Percentiles rank a stretch among this genome's conserved stretches.
Conservation (phyloP, 345 rosid genomes). For the Triadica sebifera region DNA sequence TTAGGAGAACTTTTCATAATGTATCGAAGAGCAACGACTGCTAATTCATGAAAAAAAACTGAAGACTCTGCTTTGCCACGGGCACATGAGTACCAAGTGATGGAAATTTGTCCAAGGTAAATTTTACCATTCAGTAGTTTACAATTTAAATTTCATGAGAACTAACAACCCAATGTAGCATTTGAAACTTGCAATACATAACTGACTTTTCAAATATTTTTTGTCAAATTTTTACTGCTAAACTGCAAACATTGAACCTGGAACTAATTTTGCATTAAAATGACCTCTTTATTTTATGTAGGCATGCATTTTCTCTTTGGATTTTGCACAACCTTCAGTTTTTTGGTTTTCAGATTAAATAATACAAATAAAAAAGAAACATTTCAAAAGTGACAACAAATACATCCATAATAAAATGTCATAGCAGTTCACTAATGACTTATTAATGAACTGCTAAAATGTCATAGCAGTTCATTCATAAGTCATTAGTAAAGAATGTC, state of each 20-base stretch:
- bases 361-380: not conserved
- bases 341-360: not conserved
- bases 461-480: not conserved
- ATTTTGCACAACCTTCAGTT: not conserved
- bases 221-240: not conserved
- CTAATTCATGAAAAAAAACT: not conserved
- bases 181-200: not conserved
- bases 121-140: not conserved
- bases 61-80: not conserved
- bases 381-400: not conserved
- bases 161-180: not conserved
- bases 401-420: not conserved
- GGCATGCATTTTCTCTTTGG: not conserved
- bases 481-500: not conserved
- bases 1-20: slow-evolving; percentile 14
- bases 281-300: not conserved
- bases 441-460: too few species aligned
- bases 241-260: not conserved
- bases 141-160: not conserved
- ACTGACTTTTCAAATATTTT: not conserved
- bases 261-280: not conserved
- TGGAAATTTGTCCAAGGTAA: not conserved
- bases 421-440: too few species aligned
- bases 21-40: slow-evolving; percentile 45
- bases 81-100: not conserved